Base-by-base conservation (phyloP, 108 stramenopile species). In the Skeletonema costatum region DNA sequence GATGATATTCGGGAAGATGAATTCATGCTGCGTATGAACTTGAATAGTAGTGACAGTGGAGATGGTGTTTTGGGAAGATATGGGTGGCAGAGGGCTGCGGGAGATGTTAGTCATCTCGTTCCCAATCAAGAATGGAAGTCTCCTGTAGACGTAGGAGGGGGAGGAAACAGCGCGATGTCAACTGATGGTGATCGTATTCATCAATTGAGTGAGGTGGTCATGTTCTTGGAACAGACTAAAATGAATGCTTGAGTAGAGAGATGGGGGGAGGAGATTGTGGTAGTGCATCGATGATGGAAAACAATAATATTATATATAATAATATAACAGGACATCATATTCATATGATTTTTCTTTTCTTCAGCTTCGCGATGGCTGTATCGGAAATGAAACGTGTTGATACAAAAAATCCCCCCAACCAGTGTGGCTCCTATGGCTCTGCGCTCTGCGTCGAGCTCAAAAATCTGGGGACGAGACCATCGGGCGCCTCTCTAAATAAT, bases 221-320 rank as follows among this genome's bases (percentile, higher is more conserved):
- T 77, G 73, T 85, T 85, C 42, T 66, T 85, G 80, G 84, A 85
- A 76, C 71, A 81, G 68, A 39, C 48, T 8, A 80, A 80, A 61
- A 48, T 84, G 79, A 84, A 80, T 80, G 73, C 77, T 31, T 78
- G 77, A 79, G 33, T 8, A 11, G n/a, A n/a, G 44, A 46, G 44
- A n/a, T 25, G 25, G 0, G 25, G 44, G 44, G 16, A 4, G 44
- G 16, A 4, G 16, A 46, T 46, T 46, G 44, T 16, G 42, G 42
- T 16, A 44, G 14, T 44, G 42, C 38, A 35, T 35, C 4, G 33
- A 41, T 41, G 11, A 10, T 12, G 11, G 11, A 12, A 41, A 12
- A 16, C 5, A 35, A 5, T 41, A 41, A 16, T 11, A 41, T 41
- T 11, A 12, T 41, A 2, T 41, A 12, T 12, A 12, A 46, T n/a